A percentile compares a stretch with the other conserved stretches of the same genome.
phyloP scores from a whole-genome alignment of 2,329 filamentous ascomycete genomes.

The Lachnellula subtilissima region DNA sequence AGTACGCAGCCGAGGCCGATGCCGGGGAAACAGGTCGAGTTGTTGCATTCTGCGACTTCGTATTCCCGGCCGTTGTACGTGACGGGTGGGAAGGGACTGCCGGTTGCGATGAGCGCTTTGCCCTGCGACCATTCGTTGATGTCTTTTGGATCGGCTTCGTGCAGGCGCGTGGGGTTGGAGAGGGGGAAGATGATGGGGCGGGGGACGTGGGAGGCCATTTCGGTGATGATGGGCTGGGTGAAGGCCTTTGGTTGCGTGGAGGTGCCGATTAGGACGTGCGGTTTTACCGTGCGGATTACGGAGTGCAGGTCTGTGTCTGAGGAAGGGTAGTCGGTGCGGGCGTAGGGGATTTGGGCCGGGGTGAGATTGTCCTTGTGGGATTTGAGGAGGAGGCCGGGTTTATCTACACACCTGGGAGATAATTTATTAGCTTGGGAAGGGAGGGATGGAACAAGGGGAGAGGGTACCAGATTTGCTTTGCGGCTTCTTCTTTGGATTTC shows the following conservation, averaged over 20 bases:
- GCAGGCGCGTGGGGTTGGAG: constrained; percentile 78
- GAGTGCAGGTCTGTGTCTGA: constrained; percentile 55
- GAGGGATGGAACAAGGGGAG: background rate
- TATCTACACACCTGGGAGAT: constrained; percentile 68
- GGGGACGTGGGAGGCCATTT: constrained; percentile 69
- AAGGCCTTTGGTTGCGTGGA: constrained; percentile 75
- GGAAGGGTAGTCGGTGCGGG: constrained; percentile 52
- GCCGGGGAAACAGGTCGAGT: constrained; percentile 78
- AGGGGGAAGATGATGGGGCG: constrained; percentile 77
- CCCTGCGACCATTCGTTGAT: constrained; percentile 75
- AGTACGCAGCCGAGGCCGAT: constrained; percentile 78
- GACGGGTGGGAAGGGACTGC: constrained; percentile 75
- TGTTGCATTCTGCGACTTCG: constrained; percentile 76
- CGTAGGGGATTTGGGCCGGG: constrained; percentile 62
- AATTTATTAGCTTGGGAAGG: background rate
- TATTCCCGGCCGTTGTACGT: constrained; percentile 49
- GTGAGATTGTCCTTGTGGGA: constrained; percentile 58
- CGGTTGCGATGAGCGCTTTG: constrained; percentile 74
- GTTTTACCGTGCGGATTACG: constrained; percentile 66
- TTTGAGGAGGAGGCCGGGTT: constrained; percentile 68
- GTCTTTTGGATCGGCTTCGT: constrained; percentile 75
- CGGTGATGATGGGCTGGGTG: constrained; percentile 64
- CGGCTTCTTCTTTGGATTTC: constrained; percentile 68
- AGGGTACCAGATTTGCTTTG: constrained; percentile 69
- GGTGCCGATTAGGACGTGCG: constrained; percentile 78